A percentile compares a stretch with the other conserved stretches of the same genome.
phyloP scores from a whole-genome alignment of 2,329 filamentous ascomycete genomes.

The Tolypocladium album region DNA sequence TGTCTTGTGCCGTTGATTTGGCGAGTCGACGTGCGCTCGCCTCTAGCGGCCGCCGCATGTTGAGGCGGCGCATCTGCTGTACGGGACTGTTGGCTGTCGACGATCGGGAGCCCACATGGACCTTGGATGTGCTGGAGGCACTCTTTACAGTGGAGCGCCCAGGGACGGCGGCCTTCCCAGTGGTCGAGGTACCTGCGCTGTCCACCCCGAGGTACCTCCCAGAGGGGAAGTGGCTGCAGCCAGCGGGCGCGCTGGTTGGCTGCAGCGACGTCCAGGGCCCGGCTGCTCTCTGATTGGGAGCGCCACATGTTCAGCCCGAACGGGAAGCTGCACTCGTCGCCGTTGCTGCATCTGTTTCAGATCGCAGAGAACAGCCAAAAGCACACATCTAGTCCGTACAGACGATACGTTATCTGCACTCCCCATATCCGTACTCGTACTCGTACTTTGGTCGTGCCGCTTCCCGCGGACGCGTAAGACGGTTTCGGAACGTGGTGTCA shows the following conservation, averaged over 20 bases:
- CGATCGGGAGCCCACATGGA: background rate
- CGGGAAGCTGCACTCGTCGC: background rate
- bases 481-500: background rate
- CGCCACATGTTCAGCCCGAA: background rate
- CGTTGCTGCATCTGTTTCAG: background rate
- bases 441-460: background rate
- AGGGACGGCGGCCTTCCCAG: background rate
- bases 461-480: background rate
- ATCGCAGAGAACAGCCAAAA: background rate
- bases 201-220: background rate
- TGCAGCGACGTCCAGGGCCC: background rate
- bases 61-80: background rate
- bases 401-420: too few relatives aligned
- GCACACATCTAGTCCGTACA: background rate
- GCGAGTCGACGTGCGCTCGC: background rate
- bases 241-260: background rate
- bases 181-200: background rate
- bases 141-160: background rate
- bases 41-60: background rate
- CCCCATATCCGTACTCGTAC: too few relatives aligned
- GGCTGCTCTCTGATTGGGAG: background rate
- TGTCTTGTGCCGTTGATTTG: background rate
- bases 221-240: background rate
- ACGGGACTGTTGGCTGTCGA: background rate
- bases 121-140: background rate